phyloP scores from a whole-genome alignment of 345 rosid genomes.

The Pistacia integerrima region DNA sequence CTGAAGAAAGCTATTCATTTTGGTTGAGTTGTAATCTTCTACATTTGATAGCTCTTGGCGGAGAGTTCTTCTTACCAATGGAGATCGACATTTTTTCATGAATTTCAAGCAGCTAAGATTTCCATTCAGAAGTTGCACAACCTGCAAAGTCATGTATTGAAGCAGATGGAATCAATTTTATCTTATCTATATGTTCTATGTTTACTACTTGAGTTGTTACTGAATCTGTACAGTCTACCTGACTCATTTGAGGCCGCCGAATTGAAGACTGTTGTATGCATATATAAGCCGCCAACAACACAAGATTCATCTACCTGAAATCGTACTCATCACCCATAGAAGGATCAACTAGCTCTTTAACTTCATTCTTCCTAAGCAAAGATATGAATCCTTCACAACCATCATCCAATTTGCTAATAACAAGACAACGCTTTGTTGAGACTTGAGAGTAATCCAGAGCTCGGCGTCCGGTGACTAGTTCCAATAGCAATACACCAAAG shows the following conservation, averaged over 20 bases:
- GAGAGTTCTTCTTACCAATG: constrained; percentile 63
- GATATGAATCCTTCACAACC: not conserved
- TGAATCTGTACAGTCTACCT: constrained; percentile 38
- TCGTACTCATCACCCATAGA: constrained; percentile 54
- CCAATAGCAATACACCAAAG: constrained; percentile 82
- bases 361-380: constrained; percentile 64
- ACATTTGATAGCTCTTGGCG: constrained; percentile 40
- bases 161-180: too few species aligned
- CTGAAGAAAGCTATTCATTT: not conserved
- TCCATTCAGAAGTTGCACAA: constrained; percentile 67
- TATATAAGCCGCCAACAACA: constrained; percentile 73
- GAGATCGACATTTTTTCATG: constrained; percentile 48
- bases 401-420: constrained; percentile 8
- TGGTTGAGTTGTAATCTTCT: constrained; percentile 22
- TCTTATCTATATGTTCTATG: not conserved
- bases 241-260: constrained; percentile 76
- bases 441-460: constrained; percentile 86
- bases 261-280: constrained; percentile 76
- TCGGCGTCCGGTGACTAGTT: constrained; percentile 82
- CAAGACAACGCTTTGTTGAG: constrained; percentile 81
- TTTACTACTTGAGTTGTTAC: constrained; percentile 8
- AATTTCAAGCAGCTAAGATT: constrained; percentile 64
- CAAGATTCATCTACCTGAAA: constrained; percentile 59
- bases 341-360: constrained; percentile 74
- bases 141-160: constrained; percentile 42